A percentile compares a stretch with the other conserved stretches of the same genome.
Conservation (phyloP, 352 stramenopile genomes). For the Thraustochytrium striatum region DNA sequence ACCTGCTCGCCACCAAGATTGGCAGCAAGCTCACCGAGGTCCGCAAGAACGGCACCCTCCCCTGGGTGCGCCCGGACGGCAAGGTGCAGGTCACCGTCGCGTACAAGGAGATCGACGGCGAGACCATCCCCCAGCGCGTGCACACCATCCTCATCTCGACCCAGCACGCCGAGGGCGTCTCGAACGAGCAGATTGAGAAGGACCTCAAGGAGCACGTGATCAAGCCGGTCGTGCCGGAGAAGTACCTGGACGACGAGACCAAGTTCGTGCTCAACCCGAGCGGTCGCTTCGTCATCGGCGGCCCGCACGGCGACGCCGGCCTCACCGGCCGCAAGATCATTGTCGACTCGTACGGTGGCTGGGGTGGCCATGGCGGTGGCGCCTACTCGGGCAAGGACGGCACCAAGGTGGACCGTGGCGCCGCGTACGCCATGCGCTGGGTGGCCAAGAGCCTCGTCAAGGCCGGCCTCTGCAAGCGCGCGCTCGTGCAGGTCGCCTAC, state of each 20-base stretch:
- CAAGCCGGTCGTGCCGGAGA: slow-evolving; percentile 93
- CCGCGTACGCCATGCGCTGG: slow-evolving; percentile 95
- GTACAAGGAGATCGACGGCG: slow-evolving; percentile 91
- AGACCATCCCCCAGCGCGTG: slow-evolving; percentile 90
- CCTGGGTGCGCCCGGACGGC: slow-evolving; percentile 97
- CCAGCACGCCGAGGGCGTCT: slow-evolving; percentile 96
- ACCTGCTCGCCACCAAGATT: slow-evolving; percentile 92
- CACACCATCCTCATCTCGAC: slow-evolving; percentile 99
- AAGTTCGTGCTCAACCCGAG: slow-evolving; percentile 99
- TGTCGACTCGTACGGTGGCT: slow-evolving; percentile 98
- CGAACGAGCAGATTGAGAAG: slow-evolving; percentile 94
- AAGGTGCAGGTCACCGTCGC: slow-evolving; percentile 98
- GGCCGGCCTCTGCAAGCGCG: slow-evolving; percentile 84
- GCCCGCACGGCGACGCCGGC: slow-evolving; percentile 95
- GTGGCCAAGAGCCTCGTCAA: slow-evolving; percentile 97
- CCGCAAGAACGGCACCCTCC: slow-evolving; percentile 94
- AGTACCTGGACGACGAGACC: slow-evolving; percentile 98
- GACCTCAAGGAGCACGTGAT: slow-evolving; percentile 99
- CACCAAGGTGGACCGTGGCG: slow-evolving; percentile 97
- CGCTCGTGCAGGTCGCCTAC: slow-evolving; percentile 96
- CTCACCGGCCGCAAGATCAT: slow-evolving; percentile 98
- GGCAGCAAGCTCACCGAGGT: slow-evolving; percentile 94
- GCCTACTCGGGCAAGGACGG: slow-evolving; percentile 98
- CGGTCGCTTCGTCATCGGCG: slow-evolving; percentile 97
- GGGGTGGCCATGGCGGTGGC: slow-evolving; percentile 95